A percentile compares a stretch with the other conserved stretches of the same genome.
Evolutionary conservation across 1,284 basidiomycete genomes (phyloP).

Genomic region (Apiotrichum gracile): DNA sequence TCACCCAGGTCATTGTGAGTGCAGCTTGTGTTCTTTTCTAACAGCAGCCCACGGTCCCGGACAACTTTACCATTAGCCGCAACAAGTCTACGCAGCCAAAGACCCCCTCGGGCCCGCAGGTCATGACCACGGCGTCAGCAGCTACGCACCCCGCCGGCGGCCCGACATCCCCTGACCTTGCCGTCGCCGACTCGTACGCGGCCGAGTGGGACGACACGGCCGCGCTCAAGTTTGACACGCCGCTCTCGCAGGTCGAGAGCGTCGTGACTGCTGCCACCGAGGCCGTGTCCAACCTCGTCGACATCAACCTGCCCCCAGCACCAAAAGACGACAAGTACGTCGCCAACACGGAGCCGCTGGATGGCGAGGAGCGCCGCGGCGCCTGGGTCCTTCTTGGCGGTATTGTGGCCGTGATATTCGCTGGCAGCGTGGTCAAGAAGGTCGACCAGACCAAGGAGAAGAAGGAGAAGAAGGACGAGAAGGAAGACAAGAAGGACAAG

Average conservation of each 20-base stretch:
- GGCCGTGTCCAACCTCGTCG: not conserved
- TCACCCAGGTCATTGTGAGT: slow-evolving; percentile 39
- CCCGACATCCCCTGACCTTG: slow-evolving; percentile 47
- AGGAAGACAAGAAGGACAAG: not conserved
- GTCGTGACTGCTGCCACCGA: not conserved
- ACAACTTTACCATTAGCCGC: slow-evolving; percentile 36
- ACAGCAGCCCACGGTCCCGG: slow-evolving; percentile 39
- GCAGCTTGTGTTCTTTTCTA: not conserved
- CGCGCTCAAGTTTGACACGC: not conserved
- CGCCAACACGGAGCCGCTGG: slow-evolving; percentile 50
- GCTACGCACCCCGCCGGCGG: slow-evolving; percentile 61
- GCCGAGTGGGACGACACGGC: slow-evolving; percentile 1
- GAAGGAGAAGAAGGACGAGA: not conserved
- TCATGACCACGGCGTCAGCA: slow-evolving; percentile 65
- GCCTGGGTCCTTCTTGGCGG: slow-evolving; percentile 55
- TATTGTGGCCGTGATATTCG: slow-evolving; percentile 53
- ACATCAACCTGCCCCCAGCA: slow-evolving; percentile 2
- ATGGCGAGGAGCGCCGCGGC: slow-evolving; percentile 54
- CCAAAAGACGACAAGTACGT: slow-evolving; percentile 24
- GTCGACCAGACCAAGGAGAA: not conserved
- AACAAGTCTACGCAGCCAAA: slow-evolving; percentile 1
- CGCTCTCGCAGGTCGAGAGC: not conserved
- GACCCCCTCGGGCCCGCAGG: slow-evolving; percentile 52
- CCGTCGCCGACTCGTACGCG: not conserved
- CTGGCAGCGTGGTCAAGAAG: slow-evolving; percentile 35